Evolutionary conservation across 352 stramenopile species (phyloP), one percentile per base, ranked within the genome.

Genomic region (Globisporangium acanthophoron): DNA sequence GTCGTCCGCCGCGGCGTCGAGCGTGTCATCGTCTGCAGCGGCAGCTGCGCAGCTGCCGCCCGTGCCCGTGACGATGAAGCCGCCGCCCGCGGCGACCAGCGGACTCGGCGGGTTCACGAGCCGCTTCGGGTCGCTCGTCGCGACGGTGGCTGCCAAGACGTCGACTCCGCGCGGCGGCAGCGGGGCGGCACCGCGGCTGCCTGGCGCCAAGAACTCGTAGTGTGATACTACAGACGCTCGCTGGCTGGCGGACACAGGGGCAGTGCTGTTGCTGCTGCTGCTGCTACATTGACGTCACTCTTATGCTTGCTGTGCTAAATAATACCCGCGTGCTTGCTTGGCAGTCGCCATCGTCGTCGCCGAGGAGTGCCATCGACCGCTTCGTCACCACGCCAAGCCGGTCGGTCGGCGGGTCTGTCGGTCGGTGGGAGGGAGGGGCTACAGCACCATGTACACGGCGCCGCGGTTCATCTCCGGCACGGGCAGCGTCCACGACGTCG

Each of bases 401-500:
- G 52, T 40, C 52, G 39, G 27, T 52, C 40, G 24, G 31, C 48
- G 40, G n/a, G 21, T 15, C 52, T 21, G 27, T 52, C 40, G 24
- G 31, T 53, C 51, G n/a, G 21, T 15, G 39, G 48, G 21, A 20
- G 48, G 18, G 15, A 21, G 18, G 21, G 41, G 56, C 58, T 85
- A 92, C 46, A 92, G 68, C 59, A 92, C 80, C 70, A 88, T 88
- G 60, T 92, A 92, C 61, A 75, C 68, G 59, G 69, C 77, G 59
- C 68, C 74, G 40, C 56, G 67, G 61, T 72, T 76, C 49, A 76
- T 74, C 64, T 90, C 77, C 2, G 79, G 69, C 39, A 71, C 69
- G 15, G 83, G 83, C 51, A 90, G 56, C 20, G 83, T 92, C 83
- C 83, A 92, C 24, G 80, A 90, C 58, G 83, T 87, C 63, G 84